These are phyloP conservation scores for Fusarium redolens DNA, from an alignment of 2,329 filamentous ascomycete genomes.

Conservation along the genomic window DNA sequence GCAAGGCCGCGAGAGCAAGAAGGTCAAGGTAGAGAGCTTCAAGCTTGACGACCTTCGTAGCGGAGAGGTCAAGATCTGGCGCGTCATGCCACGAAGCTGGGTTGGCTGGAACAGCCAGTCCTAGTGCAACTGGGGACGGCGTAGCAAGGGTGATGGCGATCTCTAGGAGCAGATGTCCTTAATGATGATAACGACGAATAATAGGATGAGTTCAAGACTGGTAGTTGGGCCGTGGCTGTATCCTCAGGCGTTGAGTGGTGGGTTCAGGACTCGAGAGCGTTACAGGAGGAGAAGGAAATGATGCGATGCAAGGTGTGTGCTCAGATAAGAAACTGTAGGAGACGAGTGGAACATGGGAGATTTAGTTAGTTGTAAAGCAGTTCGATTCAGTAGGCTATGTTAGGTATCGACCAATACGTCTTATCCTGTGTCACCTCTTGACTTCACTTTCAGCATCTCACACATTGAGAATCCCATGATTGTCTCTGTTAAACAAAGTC, in stretches of 20 bases:
- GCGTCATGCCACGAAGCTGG: constrained; percentile 92
- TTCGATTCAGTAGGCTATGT: constrained; percentile 48
- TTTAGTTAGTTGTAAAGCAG: constrained; percentile 46
- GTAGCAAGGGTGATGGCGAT: constrained; percentile 20
- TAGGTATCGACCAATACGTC: constrained; percentile 42
- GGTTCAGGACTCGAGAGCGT: constrained; percentile 17
- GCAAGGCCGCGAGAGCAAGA: constrained; percentile 92
- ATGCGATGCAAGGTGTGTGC: constrained; percentile 14
- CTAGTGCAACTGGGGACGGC: constrained; percentile 54
- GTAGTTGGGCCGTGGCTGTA: constrained; percentile 16
- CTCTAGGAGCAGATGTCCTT: constrained; percentile 17
- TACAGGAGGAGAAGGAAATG: constrained; percentile 25
- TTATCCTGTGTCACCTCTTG: constrained; percentile 17
- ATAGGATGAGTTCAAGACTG: constrained; percentile 23
- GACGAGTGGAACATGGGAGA: constrained; percentile 27
- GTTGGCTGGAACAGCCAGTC: constrained; percentile 83
- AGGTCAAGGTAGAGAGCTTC: constrained; percentile 94
- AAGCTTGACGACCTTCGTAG: constrained; percentile 90
- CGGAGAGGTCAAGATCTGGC: constrained; percentile 97
- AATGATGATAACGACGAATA: constrained; percentile 32
- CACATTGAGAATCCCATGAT: background rate
- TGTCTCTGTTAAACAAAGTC: constrained; percentile 14
- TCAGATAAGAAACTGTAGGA: constrained; percentile 4
- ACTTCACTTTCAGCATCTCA: constrained; percentile 3
- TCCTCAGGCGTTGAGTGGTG: constrained; percentile 29